Percentiles rank a stretch among this genome's conserved stretches.
These are phyloP conservation scores for Fraxinus latifolia DNA, from an alignment of 305 asterid genomes.

Conservation along the genomic window DNA sequence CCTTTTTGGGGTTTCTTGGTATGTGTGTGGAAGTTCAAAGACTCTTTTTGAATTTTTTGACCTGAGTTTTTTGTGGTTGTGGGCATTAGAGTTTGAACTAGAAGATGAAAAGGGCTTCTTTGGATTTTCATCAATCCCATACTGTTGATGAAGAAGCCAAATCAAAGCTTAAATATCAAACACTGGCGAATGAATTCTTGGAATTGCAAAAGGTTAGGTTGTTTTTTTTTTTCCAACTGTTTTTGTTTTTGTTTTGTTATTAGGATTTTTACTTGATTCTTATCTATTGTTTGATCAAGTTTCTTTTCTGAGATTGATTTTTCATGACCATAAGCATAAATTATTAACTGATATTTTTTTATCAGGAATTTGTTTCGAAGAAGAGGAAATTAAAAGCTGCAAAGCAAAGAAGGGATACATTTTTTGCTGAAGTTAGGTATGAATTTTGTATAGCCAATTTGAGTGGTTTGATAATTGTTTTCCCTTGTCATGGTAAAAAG, in stretches of 20 bases:
- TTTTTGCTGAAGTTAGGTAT: constrained; percentile 50
- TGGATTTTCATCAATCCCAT: constrained; percentile 24
- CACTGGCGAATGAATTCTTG: constrained; percentile 43
- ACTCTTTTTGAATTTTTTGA: neutral
- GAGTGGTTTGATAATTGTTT: neutral
- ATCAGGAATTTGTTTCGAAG: constrained; percentile 51
- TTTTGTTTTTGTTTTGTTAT: neutral
- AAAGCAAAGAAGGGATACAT: constrained; percentile 32
- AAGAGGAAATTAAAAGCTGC: constrained; percentile 58
- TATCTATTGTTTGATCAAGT: neutral
- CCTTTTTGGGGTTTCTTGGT: neutral
- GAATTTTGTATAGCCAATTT: neutral
- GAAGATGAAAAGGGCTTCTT: constrained; percentile 48
- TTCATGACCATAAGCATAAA: neutral
- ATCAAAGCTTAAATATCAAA: constrained; percentile 39
- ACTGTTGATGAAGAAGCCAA: constrained; percentile 29
- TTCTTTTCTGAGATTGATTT: neutral
- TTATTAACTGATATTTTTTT: neutral
- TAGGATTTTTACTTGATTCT: neutral
- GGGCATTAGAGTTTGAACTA: neutral
- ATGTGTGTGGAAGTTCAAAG: neutral
- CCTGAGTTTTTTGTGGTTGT: neutral
- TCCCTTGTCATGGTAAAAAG: neutral
- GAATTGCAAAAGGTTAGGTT: constrained; percentile 52
- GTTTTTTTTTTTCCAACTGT: neutral